A percentile compares a stretch with the other conserved stretches of the same genome.
Evolutionary conservation across 176 grass and related monocot species (phyloP).

Genomic region (Dendrocalamus sinicus): DNA sequence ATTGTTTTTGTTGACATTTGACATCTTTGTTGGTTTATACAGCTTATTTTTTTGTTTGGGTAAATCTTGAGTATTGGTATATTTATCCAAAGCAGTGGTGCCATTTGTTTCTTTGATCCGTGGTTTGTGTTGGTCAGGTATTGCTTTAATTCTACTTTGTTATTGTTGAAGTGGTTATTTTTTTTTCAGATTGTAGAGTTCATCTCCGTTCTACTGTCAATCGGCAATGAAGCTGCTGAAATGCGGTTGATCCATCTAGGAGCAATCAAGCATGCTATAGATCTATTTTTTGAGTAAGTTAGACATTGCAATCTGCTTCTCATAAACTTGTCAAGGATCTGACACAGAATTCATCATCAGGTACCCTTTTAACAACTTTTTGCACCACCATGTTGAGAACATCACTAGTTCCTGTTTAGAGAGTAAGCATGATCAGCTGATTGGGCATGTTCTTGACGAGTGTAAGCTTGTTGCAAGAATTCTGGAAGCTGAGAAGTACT

Average conservation of each 20-base stretch:
- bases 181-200: slow-evolving; percentile 94
- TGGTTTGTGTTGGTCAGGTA: neutral
- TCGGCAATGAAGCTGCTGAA: slow-evolving; percentile 87
- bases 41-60: neutral
- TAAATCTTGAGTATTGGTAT: slow-evolving; percentile 19
- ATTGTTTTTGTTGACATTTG: neutral
- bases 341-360: slow-evolving; percentile 55
- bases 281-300: slow-evolving; percentile 99
- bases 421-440: slow-evolving; percentile 69
- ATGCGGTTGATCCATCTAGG: slow-evolving; percentile 68
- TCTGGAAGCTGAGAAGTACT: slow-evolving; percentile 80
- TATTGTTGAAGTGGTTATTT: slow-evolving; percentile 40
- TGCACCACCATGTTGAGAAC: slow-evolving; percentile 95
- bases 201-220: slow-evolving; percentile 88
- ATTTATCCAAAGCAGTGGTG: slow-evolving; percentile 12
- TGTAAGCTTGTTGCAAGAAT: slow-evolving; percentile 82
- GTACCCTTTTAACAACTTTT: slow-evolving; percentile 98
- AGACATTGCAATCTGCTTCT: slow-evolving; percentile 34
- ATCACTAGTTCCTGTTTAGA: slow-evolving; percentile 85
- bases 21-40: slow-evolving; percentile 15
- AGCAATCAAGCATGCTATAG: slow-evolving; percentile 72
- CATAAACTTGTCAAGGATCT: slow-evolving; percentile 39
- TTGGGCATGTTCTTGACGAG: slow-evolving; percentile 75
- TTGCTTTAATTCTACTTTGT: slow-evolving; percentile 36
- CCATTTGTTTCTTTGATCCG: slow-evolving; percentile 13